phyloP scores from a whole-genome alignment of 345 rosid species.

The Eucalyptus pauciflora region DNA sequence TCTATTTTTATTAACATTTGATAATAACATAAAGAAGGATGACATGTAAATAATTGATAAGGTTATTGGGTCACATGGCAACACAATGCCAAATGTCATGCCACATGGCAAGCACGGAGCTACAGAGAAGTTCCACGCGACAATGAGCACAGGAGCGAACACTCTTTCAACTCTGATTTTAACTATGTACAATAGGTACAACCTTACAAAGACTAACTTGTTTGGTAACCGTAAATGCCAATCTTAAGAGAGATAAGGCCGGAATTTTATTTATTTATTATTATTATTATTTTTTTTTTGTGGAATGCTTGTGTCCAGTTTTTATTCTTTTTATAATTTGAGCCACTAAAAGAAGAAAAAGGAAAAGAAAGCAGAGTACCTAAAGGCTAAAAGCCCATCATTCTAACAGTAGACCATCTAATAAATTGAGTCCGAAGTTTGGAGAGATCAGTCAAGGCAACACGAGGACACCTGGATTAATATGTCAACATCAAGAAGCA shows the following conservation, averaged over 20 bases:
- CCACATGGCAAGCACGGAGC: neutral
- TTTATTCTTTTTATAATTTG: neutral
- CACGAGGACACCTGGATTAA: neutral
- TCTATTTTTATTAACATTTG: neutral
- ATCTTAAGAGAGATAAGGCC: neutral
- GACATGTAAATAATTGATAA: neutral
- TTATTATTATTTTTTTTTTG: neutral
- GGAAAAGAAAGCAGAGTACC: neutral
- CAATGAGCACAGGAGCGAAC: neutral
- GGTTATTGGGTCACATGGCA: neutral
- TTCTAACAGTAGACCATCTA: neutral
- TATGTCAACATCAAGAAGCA: neutral
- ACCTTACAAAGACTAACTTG: neutral
- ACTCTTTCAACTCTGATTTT: neutral
- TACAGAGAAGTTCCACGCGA: neutral
- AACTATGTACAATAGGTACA: neutral
- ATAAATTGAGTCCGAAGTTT: neutral
- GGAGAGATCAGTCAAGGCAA: neutral
- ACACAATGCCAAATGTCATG: neutral
- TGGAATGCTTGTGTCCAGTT: neutral
- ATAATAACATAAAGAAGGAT: neutral
- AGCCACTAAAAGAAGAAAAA: neutral
- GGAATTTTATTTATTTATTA: rapidly evolving
- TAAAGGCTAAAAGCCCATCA: neutral
- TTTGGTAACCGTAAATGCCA: neutral